Evolutionary conservation across 306 rosid species (phyloP), one percentile per base, ranked within the genome.

Genomic region (Inga leiocalycina): DNA sequence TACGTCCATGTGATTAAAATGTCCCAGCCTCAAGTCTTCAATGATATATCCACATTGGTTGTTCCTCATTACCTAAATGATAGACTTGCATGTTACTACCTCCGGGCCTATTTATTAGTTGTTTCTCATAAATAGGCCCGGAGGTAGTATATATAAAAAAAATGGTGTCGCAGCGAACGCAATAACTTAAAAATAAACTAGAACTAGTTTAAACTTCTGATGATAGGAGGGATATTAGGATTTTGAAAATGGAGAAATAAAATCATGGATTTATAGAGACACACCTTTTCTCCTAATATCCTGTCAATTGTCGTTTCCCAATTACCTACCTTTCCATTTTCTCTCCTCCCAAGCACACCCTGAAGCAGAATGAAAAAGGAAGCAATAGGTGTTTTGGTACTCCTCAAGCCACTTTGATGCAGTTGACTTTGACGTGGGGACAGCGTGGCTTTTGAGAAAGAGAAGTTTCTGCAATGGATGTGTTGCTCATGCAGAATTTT

Each of bases 21-120:
- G 52, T 37, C 67, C 52, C 32, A 44, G 76, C 68, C 65, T 65
- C 34, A 65, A 12, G 24, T 64, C 43, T 66, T 78, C 81, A 66
- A 66, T 48, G 65, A 49, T 35, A 67, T 79, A 30, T 68, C 39
- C 52, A 27, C 75, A 35, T 35, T 35, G 39, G 71, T 37, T 17
- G 24, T 16, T 78, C 22, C 9, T 48, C 14, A 7, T 78, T 66
- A 32, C n/a, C 35, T 64, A 19, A 46, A 64, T 32, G 46, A 20
- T 43, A 27, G 34, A 65, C 14, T 66, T 51, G 52, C 54, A 43
- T 79, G 67, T 79, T n/a, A 49, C 59, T 17, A 6, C 59, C 9
- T 52, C 22, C 10, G 59, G 56, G 59, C 59, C 59, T 52, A 52
- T 52, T 52, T 52, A 52, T 52, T 0, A 17, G 59, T 16, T 14